Base-by-base conservation (phyloP, 2,329 filamentous ascomycete genomes). In the Alternaria arborescens region DNA sequence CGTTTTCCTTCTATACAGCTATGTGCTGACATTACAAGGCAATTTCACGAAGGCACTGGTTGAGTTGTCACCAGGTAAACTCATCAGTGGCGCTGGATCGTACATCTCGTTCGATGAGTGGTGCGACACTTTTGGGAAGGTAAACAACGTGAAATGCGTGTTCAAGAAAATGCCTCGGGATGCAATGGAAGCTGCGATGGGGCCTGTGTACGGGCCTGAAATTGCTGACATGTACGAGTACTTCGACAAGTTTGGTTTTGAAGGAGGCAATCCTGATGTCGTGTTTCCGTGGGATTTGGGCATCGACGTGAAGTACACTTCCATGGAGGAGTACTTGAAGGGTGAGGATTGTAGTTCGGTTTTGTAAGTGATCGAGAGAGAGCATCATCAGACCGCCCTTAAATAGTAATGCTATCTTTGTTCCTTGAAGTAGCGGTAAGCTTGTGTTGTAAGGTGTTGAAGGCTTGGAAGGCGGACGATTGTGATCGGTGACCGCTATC, bases 221-320 rank as follows among this genome's bases (percentile, higher is more conserved):
- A 54, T 76, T 11, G 74, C 67, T 0, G 75, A 79, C 48, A 78
- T 74, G 65, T 74, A 69, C 22, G 58, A 67, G 48, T 79, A 77
- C 20, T 73, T 77, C 55, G 70, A 72, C 16, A 71, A 78, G 44
- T 79, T 73, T 64, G 78, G 78, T 2, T 80, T 77, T 57, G 72
- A 78, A 65, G 78, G 77, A 0, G 63, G 73, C 1, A 76, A 79
- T 58, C 66, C 70, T 7, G 65, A 65, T 41, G 66, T 77, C 8
- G 61, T 79, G 3, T 70, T 74, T 61, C 73, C 74, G 8, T 69
- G 67, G 65, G 66, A 73, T 47, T 57, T 69, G 26, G 67, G 59
- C 1, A 55, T 71, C 2, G 55, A 68, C 12, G 62, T 73, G 18
- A 60, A 61, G 40, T 52, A 57, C 18, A 73, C 67, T 22, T 68